Evolutionary conservation across 176 grass and related monocot species (phyloP).

Genomic region (Poa annua): DNA sequence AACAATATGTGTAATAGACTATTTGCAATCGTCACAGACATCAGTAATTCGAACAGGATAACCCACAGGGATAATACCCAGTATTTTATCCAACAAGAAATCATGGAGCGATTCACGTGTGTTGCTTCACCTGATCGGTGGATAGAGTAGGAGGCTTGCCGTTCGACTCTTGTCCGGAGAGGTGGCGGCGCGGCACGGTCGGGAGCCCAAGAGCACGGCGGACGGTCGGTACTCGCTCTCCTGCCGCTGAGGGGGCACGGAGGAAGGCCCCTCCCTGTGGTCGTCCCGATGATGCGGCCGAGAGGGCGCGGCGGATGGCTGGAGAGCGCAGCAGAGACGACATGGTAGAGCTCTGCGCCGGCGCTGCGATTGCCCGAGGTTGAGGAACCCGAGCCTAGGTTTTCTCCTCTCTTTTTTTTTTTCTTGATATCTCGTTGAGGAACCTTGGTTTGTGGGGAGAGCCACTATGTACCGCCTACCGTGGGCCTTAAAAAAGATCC

Average conservation of each 20-base stretch:
- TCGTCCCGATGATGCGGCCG: neutral
- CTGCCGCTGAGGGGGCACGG: neutral
- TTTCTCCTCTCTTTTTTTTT: too few relatives aligned
- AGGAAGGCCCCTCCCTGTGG: neutral
- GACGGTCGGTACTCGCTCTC: neutral
- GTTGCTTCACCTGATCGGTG: constrained; percentile 35
- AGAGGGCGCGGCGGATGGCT: neutral
- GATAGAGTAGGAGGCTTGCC: neutral
- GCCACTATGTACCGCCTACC: too few relatives aligned
- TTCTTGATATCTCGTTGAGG: too few relatives aligned
- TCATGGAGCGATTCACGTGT: neutral
- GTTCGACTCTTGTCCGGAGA: neutral
- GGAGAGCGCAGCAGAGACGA: neutral
- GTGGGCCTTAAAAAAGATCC: too few relatives aligned
- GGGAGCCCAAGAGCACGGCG: neutral
- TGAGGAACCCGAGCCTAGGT: too few relatives aligned
- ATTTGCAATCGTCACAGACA: neutral
- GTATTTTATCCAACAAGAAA: neutral
- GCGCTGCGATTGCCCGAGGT: neutral
- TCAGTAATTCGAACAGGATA: neutral
- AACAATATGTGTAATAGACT: neutral
- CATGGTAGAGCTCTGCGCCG: neutral
- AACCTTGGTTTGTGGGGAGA: too few relatives aligned
- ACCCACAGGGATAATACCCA: too few relatives aligned
- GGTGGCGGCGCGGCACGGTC: neutral